phyloP scores from a whole-genome alignment of 2,329 filamentous ascomycete genomes.

The Scopulariopsis brevicaulis region DNA sequence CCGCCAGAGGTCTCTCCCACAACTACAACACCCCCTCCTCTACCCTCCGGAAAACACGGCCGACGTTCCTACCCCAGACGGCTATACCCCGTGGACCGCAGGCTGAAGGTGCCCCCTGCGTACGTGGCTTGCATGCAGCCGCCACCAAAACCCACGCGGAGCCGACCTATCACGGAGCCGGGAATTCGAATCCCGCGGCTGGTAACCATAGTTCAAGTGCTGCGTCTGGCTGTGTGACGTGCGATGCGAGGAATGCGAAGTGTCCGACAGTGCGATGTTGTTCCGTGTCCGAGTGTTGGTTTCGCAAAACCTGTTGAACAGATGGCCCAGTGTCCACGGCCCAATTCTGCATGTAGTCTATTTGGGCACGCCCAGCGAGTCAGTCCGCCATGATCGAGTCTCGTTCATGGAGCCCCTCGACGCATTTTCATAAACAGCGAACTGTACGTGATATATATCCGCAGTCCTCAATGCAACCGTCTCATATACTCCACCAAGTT shows the following conservation, averaged over 20 bases:
- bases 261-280: not conserved
- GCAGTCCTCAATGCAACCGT: conserved; percentile 41
- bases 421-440: not conserved
- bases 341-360: too few relatives aligned
- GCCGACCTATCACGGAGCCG: not conserved
- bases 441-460: not conserved
- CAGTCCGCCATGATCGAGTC: too few relatives aligned
- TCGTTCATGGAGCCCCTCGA: not conserved
- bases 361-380: too few relatives aligned
- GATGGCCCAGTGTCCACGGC: too few relatives aligned
- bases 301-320: too few relatives aligned
- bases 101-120: too few relatives aligned
- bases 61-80: too few relatives aligned
- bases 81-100: too few relatives aligned
- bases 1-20: too few relatives aligned
- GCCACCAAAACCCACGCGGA: not conserved
- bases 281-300: too few relatives aligned
- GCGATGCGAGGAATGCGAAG: not conserved
- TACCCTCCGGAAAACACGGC: too few relatives aligned
- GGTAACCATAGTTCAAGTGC: not conserved
- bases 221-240: not conserved
- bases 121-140: not conserved
- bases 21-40: too few relatives aligned
- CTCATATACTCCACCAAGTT: conserved; percentile 51
- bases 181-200: not conserved